Evolutionary conservation across 2,329 filamentous ascomycete species (phyloP).

Genomic region (Talaromyces atroroseus): DNA sequence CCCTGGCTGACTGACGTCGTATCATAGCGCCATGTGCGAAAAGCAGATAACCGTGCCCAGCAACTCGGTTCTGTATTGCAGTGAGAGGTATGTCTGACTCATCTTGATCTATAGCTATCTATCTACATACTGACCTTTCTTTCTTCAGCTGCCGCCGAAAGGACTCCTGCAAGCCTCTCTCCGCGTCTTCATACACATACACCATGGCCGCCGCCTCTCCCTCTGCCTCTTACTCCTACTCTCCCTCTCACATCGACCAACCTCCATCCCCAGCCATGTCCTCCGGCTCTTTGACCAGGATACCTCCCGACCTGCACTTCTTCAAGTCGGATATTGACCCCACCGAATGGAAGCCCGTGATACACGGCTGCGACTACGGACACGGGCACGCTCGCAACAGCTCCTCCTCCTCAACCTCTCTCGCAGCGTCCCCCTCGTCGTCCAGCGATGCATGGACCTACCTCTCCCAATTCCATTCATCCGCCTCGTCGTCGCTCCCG

Average conservation of each 20-base stretch:
- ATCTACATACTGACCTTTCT: background rate
- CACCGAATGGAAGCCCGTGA: slow-evolving; percentile 46
- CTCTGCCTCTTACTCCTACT: slow-evolving; percentile 28
- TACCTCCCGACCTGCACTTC: slow-evolving; percentile 35
- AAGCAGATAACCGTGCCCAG: slow-evolving; percentile 59
- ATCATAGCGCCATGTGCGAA: slow-evolving; percentile 56
- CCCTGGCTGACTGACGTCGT: slow-evolving; percentile 26
- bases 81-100: slow-evolving; percentile 50
- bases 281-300: slow-evolving; percentile 22
- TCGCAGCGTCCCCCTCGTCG: slow-evolving; percentile 18
- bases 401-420: slow-evolving; percentile 16
- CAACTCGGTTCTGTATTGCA: slow-evolving; percentile 59
- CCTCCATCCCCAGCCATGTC: background rate
- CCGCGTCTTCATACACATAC: slow-evolving; percentile 31
- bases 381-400: slow-evolving; percentile 15
- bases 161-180: slow-evolving; percentile 42
- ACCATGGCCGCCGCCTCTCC: slow-evolving; percentile 25
- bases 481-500: slow-evolving; percentile 13
- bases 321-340: slow-evolving; percentile 44
- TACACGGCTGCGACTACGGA: slow-evolving; percentile 19
- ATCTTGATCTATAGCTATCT: slow-evolving; percentile 8
- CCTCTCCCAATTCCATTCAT: slow-evolving; percentile 39
- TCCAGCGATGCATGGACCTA: slow-evolving; percentile 41
- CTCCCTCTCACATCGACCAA: slow-evolving; percentile 30
- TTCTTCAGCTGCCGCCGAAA: slow-evolving; percentile 40